Conservation (phyloP, 2,329 filamentous ascomycete genomes). For the Apiospora saccharicola region DNA sequence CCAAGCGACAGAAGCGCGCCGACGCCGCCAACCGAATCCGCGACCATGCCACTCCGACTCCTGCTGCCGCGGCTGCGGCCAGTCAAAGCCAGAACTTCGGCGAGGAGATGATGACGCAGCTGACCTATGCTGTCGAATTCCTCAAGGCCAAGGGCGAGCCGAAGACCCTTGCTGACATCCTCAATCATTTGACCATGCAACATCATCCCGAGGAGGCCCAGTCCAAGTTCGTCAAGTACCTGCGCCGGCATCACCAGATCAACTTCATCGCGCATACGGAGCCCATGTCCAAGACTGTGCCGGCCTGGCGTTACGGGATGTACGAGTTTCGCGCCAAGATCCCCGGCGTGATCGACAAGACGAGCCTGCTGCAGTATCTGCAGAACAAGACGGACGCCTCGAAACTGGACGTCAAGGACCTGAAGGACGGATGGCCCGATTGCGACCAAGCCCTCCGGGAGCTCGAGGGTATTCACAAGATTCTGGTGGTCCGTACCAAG, state of each 20-base stretch:
- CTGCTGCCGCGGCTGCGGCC: conserved; percentile 45
- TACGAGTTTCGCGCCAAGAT: conserved; percentile 87
- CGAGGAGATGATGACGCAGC: conserved; percentile 83
- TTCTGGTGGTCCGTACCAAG: conserved; percentile 88
- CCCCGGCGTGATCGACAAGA: conserved; percentile 76
- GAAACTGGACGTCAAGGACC: conserved; percentile 83
- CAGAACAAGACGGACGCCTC: conserved; percentile 83
- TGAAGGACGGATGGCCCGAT: conserved; percentile 94
- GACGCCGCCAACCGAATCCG: conserved; percentile 33
- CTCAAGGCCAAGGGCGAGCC: conserved; percentile 74
- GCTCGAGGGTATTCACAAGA: conserved; percentile 79
- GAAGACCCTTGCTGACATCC: conserved; percentile 77
- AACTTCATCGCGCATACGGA: conserved; percentile 63
- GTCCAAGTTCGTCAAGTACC: conserved; percentile 70
- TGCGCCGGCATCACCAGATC: conserved; percentile 70
- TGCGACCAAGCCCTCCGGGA: conserved; percentile 80
- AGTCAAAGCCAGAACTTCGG: conserved; percentile 75
- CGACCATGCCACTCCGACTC: conserved; percentile 35
- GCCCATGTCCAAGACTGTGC: conserved; percentile 64
- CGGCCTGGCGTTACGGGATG: conserved; percentile 72
- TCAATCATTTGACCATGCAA: conserved; percentile 80
- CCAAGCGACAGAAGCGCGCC: conserved; percentile 69
- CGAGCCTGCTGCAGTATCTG: conserved; percentile 80
- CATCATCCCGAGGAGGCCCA: conserved; percentile 68
- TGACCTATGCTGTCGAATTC: conserved; percentile 86